Base-by-base conservation (phyloP, 805 yeast genomes). In the Teunomyces gatunensis region DNA sequence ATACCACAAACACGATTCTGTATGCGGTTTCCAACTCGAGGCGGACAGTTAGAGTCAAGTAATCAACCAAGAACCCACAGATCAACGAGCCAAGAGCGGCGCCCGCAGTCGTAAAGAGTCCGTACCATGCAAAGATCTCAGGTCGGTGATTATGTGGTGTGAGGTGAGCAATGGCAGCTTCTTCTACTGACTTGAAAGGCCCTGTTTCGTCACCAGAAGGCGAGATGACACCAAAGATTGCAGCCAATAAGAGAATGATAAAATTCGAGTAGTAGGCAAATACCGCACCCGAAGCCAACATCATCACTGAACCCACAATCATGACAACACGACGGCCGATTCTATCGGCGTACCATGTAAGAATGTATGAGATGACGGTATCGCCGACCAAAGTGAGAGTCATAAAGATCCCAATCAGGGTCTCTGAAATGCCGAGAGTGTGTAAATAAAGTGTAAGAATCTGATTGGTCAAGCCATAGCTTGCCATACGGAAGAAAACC, bases 191-290 rank as follows among this genome's bases (percentile, higher is more conserved):
- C 59, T 87, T 85, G 64, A 89, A 89, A 0, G 96, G 96, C 0
- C 96, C 96, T 0, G 91, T 88, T 59, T 89, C 96, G 58, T 85
- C 90, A 20, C 96, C 96, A 25, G 89, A 81, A 1, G 96, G 94
- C 2, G 96, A 87, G 6, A 89, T 86, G 13, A 89, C 96, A 1
- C 96, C 96, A 27, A 87, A 48, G 2, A 87, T 78, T 2, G 96
- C 94, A 6, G 94, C 94, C 2, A 74, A 20, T 17, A 89, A 67
- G 34, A 89, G 69, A 1, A 85, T 52, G 53, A 67, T 59, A 61
- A 73, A 88, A 53, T 79, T 78, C 29, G 79, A 72, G 50, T 73
- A 70, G 20, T 68, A 65, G n/a, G 84, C 78, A 61, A 89, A 89
- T 0, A 79, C 75, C 1, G 78, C 42, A 1, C 96, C 96, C 15